phyloP scores from a whole-genome alignment of 2,329 filamentous ascomycete species.

The Fusarium nodosum region DNA sequence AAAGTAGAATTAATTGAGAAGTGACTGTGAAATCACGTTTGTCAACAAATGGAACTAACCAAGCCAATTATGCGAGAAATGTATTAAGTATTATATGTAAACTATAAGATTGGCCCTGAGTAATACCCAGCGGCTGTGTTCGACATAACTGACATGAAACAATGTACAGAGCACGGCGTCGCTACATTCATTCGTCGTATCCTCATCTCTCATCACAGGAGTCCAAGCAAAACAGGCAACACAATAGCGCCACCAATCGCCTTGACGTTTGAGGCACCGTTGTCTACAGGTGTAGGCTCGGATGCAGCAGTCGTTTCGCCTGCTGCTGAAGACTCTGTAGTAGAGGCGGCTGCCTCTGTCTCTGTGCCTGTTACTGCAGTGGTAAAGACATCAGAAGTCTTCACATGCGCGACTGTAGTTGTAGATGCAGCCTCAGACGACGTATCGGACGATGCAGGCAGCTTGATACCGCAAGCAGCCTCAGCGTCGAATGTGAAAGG shows the following conservation, averaged over 20 bases:
- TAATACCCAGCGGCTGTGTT: neutral
- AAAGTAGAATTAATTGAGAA: neutral
- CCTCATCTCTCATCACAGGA: neutral
- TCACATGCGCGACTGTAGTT: neutral
- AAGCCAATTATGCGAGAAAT: neutral
- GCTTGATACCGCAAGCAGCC: conserved; percentile 17
- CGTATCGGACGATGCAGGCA: neutral
- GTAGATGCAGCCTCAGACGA: neutral
- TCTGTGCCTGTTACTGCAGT: neutral
- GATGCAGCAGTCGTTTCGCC: neutral
- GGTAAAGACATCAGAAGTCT: neutral
- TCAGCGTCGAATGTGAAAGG: conserved; percentile 16
- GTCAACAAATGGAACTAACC: neutral
- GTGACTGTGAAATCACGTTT: neutral
- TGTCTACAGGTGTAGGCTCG: neutral
- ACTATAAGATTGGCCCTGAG: no score
- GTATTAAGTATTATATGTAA: neutral
- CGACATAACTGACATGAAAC: neutral
- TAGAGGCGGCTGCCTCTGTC: neutral
- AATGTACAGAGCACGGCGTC: neutral
- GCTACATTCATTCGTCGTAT: neutral
- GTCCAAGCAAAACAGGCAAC: neutral
- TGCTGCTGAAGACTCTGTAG: neutral
- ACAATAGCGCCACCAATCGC: neutral
- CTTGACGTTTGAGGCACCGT: neutral